A percentile compares a stretch with the other conserved stretches of the same genome.
Evolutionary conservation across 305 asterid genomes (phyloP).

Genomic region (Withania somnifera): DNA sequence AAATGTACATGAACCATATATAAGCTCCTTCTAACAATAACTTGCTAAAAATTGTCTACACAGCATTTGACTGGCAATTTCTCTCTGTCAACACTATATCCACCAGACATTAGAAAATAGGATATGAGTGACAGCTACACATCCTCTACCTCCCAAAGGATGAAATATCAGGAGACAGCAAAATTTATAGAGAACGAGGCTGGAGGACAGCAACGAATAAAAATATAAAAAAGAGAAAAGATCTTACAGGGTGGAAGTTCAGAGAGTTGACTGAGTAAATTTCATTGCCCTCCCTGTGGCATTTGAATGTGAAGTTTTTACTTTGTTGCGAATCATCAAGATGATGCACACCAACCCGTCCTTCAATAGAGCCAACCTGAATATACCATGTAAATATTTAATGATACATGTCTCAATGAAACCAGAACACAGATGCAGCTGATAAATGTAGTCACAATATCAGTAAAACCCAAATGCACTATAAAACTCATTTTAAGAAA

Average conservation of each 20-base stretch:
- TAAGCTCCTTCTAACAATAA: not conserved
- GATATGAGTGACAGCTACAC: not conserved
- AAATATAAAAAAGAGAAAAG: constrained; percentile 4
- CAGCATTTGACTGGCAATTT: not conserved
- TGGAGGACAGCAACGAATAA: not conserved
- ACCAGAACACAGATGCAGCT: not conserved
- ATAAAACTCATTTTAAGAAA: not conserved
- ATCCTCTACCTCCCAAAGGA: not conserved
- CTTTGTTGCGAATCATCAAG: constrained; percentile 66
- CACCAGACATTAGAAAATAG: not conserved
- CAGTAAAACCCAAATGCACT: not conserved
- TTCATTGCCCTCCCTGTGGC: constrained; percentile 84
- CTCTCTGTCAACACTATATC: not conserved
- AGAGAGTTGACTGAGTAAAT: constrained; percentile 85
- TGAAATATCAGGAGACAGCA: not conserved
- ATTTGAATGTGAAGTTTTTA: constrained; percentile 93
- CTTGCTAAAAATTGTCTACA: not conserved
- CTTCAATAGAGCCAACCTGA: constrained; percentile 97
- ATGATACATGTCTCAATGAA: not conserved
- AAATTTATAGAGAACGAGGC: constrained; percentile 5
- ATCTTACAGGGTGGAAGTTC: constrained; percentile 86
- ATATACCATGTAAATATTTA: constrained; percentile 3
- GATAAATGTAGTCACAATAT: not conserved
- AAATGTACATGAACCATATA: not conserved
- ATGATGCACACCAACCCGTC: constrained; percentile 94